These are phyloP conservation scores for Staphylotrichum tortipilum DNA, from an alignment of 495 filamentous ascomycete genomes.

Conservation along the genomic window DNA sequence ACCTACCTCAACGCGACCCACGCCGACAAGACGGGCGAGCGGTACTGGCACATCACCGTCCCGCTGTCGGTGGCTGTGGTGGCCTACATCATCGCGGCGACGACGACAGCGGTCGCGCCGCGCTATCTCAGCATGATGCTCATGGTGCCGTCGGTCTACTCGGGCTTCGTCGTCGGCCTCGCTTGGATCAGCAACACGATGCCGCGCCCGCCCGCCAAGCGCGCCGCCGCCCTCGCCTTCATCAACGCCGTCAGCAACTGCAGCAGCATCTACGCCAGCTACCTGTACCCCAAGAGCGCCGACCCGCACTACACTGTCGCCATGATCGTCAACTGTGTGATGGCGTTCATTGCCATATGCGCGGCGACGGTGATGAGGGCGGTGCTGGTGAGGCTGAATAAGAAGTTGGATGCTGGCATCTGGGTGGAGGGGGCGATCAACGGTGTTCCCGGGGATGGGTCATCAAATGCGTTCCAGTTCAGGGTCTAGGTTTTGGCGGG, in stretches of 20 bases:
- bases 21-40: constrained; percentile 69
- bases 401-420: constrained; percentile 54
- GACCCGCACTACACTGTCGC: constrained; percentile 51
- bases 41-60: constrained; percentile 65
- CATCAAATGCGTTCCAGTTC: constrained; percentile 56
- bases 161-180: constrained; percentile 64
- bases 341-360: constrained; percentile 55
- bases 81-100: constrained; percentile 68
- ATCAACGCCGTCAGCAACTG: constrained; percentile 77
- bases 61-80: constrained; percentile 60
- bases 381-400: constrained; percentile 61
- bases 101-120: constrained; percentile 54
- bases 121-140: constrained; percentile 79
- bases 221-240: constrained; percentile 69
- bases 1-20: constrained; percentile 69
- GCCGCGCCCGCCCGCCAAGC: constrained; percentile 76
- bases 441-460: constrained; percentile 45
- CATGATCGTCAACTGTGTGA: constrained; percentile 66
- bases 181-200: constrained; percentile 75
- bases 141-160: constrained; percentile 58
- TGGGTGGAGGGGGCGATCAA: constrained; percentile 42
- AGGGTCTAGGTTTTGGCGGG: constrained; percentile 35
- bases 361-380: constrained; percentile 56
- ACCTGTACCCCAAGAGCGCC: constrained; percentile 47
- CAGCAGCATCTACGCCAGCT: constrained; percentile 65